phyloP scores from a whole-genome alignment of 345 rosid species.

The Eucalyptus victrix region DNA sequence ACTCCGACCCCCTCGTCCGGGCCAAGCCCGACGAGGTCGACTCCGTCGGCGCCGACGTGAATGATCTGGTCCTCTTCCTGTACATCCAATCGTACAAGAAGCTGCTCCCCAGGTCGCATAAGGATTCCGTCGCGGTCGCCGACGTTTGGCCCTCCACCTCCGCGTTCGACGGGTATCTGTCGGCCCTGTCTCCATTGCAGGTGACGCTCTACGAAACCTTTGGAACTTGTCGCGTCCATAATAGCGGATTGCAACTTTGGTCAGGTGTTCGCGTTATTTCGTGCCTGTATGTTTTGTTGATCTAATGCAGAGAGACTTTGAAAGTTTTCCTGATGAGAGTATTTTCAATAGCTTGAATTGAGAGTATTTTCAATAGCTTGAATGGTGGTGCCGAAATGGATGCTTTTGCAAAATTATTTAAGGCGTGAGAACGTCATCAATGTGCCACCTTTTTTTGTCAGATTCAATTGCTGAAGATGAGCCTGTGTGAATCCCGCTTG shows the following conservation, averaged over 20 bases:
- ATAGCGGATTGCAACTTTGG: background rate
- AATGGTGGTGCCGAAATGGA: background rate
- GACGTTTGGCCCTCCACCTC: constrained; percentile 99
- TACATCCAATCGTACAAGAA: constrained; percentile 95
- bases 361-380: background rate
- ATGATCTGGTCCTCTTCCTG: constrained; percentile 76
- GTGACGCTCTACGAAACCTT: constrained; percentile 10
- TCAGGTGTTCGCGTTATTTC: background rate
- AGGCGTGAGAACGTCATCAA: background rate
- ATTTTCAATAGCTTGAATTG: background rate
- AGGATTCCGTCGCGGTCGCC: constrained; percentile 88
- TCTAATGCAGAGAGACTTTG: background rate
- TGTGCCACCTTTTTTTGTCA: background rate
- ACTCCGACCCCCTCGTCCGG: constrained; percentile 59
- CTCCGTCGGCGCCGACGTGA: constrained; percentile 65
- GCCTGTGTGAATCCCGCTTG: background rate
- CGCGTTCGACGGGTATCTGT: constrained; percentile 92
- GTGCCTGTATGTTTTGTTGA: background rate
- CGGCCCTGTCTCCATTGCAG: constrained; percentile 98
- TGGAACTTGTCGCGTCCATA: background rate
- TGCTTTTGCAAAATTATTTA: background rate
- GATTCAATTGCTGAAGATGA: background rate
- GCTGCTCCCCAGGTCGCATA: constrained; percentile 81
- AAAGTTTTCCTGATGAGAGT: background rate
- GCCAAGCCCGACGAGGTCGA: constrained; percentile 45